phyloP scores from a whole-genome alignment of 2,329 filamentous ascomycete genomes.

The Neurospora crassa region DNA sequence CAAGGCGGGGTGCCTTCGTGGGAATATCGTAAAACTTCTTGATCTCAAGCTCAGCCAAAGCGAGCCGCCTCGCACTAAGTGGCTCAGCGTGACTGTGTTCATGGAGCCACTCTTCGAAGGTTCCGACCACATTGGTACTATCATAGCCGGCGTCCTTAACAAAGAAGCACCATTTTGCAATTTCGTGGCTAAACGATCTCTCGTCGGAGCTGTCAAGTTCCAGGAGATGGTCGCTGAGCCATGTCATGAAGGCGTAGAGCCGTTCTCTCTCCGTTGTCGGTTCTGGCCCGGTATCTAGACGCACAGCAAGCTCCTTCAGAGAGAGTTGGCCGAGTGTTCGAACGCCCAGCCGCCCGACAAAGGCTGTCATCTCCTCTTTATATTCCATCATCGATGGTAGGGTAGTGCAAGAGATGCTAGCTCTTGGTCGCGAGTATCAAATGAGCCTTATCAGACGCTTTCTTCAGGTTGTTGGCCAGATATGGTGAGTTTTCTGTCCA shows the following conservation, averaged over 20 bases:
- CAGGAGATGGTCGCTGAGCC: constrained; percentile 12
- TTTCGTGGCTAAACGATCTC: constrained; percentile 1
- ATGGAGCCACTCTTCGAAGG: constrained; percentile 12
- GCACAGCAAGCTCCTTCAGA: constrained; percentile 3
- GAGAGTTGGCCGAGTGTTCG: constrained; percentile 5
- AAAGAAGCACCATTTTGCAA: constrained; percentile 13
- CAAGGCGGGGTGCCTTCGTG: neutral
- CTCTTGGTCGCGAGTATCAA: neutral
- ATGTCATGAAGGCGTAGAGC: constrained; percentile 11
- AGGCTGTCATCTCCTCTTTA: neutral
- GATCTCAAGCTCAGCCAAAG: constrained; percentile 5
- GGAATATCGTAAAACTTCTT: neutral
- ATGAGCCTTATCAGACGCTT: neutral
- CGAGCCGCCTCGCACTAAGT: constrained; percentile 4
- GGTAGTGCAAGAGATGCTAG: neutral
- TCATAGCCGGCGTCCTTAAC: constrained; percentile 7
- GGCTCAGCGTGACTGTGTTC: constrained; percentile 3
- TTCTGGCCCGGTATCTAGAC: neutral
- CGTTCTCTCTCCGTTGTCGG: constrained; percentile 1
- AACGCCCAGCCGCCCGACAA: constrained; percentile 2
- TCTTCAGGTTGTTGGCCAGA: neutral
- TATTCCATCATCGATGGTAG: neutral
- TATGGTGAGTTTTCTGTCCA: neutral
- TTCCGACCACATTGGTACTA: constrained; percentile 9
- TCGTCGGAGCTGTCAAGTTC: constrained; percentile 7